These are phyloP conservation scores for Phaeoacremonium minimum DNA, from an alignment of 2,329 filamentous ascomycete species.

Conservation along the genomic window DNA sequence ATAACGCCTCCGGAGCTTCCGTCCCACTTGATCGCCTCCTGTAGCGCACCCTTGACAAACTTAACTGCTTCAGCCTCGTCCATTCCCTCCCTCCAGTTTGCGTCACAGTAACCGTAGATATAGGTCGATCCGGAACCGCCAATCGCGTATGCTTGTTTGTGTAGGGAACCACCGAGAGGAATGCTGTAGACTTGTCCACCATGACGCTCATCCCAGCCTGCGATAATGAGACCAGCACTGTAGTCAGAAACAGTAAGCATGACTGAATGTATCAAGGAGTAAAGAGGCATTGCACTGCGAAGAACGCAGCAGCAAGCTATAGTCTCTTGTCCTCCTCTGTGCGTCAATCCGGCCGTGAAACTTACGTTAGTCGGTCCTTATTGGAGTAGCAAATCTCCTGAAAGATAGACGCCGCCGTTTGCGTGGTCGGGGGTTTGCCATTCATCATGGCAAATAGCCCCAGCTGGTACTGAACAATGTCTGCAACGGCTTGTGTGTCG, in stretches of 20 bases:
- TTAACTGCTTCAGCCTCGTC: conserved; percentile 83
- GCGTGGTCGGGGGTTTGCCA: conserved; percentile 85
- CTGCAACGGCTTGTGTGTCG: conserved; percentile 95
- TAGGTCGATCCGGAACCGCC: conserved; percentile 97
- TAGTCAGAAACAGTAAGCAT: not conserved
- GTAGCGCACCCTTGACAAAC: conserved; percentile 88
- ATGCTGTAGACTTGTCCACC: conserved; percentile 98
- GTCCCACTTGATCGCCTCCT: conserved; percentile 99
- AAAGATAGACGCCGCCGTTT: conserved; percentile 92
- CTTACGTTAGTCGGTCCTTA: conserved; percentile 87
- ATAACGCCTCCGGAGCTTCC: conserved; percentile 98
- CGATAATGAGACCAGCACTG: conserved; percentile 95
- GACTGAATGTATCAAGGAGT: too few relatives aligned
- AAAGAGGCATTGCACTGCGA: too few relatives aligned
- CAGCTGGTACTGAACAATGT: conserved; percentile 96
- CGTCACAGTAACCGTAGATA: conserved; percentile 98
- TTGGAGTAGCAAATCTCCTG: conserved; percentile 98
- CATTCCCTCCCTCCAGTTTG: conserved; percentile 94
- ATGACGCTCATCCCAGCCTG: conserved; percentile 93
- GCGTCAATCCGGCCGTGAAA: conserved; percentile 9
- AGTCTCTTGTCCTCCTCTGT: too few relatives aligned
- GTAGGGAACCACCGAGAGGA: conserved; percentile 89
- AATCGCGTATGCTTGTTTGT: conserved; percentile 96
- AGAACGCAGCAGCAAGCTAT: too few relatives aligned
- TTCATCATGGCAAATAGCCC: conserved; percentile 89